phyloP scores from a whole-genome alignment of 306 rosid species.

The Sesbania bispinosa region DNA sequence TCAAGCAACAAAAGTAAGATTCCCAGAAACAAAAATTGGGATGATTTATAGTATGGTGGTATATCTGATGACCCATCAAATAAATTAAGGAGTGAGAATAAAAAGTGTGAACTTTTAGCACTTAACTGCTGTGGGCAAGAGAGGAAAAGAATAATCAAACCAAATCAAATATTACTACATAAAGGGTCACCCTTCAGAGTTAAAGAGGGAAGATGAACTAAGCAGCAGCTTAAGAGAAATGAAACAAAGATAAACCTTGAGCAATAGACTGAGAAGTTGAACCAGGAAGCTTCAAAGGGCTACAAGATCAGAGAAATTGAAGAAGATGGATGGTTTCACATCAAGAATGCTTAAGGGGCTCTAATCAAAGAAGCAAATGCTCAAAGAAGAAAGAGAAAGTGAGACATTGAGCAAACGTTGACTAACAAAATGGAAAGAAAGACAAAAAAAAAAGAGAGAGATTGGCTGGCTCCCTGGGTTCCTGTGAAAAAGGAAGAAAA shows the following conservation, averaged over 20 bases:
- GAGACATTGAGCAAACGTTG: constrained; percentile 26
- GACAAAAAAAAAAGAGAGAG: too few species aligned
- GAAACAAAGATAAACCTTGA: constrained; percentile 21
- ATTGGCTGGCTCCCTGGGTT: background rate
- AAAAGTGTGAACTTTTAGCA: constrained; percentile 9
- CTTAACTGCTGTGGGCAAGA: background rate
- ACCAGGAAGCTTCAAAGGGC: constrained; percentile 15
- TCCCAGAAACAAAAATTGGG: constrained; percentile 1
- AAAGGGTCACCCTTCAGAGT: constrained; percentile 21
- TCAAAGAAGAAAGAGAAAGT: background rate
- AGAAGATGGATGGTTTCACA: constrained; percentile 4
- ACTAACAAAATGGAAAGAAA: constrained; percentile 8
- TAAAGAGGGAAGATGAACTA: constrained; percentile 25
- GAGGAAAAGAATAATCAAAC: constrained; percentile 12
- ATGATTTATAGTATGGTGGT: background rate
- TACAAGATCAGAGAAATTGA: constrained; percentile 2
- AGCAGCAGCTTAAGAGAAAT: constrained; percentile 10
- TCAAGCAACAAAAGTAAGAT: constrained; percentile 26
- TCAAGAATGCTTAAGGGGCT: background rate
- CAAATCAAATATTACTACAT: too few species aligned
- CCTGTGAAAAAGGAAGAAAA: constrained; percentile 2
- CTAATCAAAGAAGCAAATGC: background rate
- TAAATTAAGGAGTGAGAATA: background rate
- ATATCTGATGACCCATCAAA: constrained; percentile 28
- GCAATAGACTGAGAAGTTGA: too few species aligned